Evolutionary conservation across 768 basidiomycete species (phyloP).

Genomic region (Tulasnella sp.): DNA sequence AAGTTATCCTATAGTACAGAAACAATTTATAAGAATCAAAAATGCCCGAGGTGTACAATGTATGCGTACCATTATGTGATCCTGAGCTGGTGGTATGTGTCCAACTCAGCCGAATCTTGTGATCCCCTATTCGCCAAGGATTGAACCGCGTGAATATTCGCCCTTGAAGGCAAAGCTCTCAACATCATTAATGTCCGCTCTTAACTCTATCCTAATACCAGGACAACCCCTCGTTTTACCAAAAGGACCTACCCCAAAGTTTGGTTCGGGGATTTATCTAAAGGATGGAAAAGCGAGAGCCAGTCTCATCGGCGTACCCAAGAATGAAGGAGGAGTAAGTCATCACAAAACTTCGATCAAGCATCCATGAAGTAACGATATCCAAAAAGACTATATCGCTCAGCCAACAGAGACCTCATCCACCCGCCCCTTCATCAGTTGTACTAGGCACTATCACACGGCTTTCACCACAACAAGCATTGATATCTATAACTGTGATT

Average conservation of each 20-base stretch:
- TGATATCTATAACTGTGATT: conserved; percentile 71
- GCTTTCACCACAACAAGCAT: conserved; percentile 70
- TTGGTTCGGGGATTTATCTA: conserved; percentile 54
- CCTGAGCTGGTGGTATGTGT: no score
- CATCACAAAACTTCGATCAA: not conserved
- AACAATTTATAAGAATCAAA: no score
- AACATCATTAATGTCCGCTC: no score
- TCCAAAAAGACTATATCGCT: conserved; percentile 44
- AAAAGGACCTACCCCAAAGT: conserved; percentile 36
- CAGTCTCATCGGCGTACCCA: conserved; percentile 53
- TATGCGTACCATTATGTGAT: no score
- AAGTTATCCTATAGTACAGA: no score
- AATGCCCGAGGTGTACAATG: no score
- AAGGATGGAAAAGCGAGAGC: conserved; percentile 53
- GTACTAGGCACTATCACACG: conserved; percentile 74
- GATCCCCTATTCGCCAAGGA: no score
- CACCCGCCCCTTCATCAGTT: conserved; percentile 59
- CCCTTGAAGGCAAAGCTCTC: no score
- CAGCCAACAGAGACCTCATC: conserved; percentile 52
- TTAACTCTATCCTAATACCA: conserved; percentile 47
- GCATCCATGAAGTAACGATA: conserved; percentile 3
- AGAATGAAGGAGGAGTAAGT: conserved; percentile 55
- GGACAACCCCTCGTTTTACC: conserved; percentile 61
- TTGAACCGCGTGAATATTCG: no score
- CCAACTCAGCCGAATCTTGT: no score